Evolutionary conservation across 495 filamentous ascomycete species (phyloP), one percentile per base, ranked within the genome.

Genomic region (Hypoxylon intermedium): DNA sequence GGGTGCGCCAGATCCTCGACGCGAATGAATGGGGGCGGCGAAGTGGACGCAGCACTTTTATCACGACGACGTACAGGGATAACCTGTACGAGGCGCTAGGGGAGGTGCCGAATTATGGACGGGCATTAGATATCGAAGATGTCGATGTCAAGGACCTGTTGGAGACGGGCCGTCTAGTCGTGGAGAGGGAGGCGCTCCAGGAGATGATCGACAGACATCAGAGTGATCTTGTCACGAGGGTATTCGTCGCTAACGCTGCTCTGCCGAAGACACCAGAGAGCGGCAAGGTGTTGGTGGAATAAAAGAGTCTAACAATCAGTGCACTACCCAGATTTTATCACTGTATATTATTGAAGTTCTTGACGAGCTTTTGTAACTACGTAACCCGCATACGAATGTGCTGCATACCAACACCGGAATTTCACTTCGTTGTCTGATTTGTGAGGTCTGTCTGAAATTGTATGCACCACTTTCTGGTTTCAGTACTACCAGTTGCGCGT

Each of bases 111-210:
- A 76, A 82, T 59, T 81, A 87, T 58, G 91, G 88, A 9, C 83
- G 83, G 53, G 85, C 87, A n/a, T 67, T 89, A 72, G 79, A 82
- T 60, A 77, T 84, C 53, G 74, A 73, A 11, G 90, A 97, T 62
- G 88, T 97, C 34, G 93, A 97, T 81, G 92, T 97, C 34, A 97
- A 97, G 82, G 88, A 96, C 75, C 73, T 97, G 55, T 69, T 98
- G 68, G 89, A 94, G 78, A 84, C 89, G 34, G 89, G 89, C 36
- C 82, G 91, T 55, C 76, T 97, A 63, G 85, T 97, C 46, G 88
- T 98, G 65, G 94, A 98, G 83, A 86, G 86, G 75, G 73, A 75
- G 53, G 93, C 92, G 37, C 77, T 98, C 74, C 83, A 87, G 72
- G 76, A 80, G 71, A 86, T 98, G 65, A 78, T 97, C 71, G 74